phyloP scores from a whole-genome alignment of 1,284 basidiomycete genomes.

The Mycocalia duriaeana region DNA sequence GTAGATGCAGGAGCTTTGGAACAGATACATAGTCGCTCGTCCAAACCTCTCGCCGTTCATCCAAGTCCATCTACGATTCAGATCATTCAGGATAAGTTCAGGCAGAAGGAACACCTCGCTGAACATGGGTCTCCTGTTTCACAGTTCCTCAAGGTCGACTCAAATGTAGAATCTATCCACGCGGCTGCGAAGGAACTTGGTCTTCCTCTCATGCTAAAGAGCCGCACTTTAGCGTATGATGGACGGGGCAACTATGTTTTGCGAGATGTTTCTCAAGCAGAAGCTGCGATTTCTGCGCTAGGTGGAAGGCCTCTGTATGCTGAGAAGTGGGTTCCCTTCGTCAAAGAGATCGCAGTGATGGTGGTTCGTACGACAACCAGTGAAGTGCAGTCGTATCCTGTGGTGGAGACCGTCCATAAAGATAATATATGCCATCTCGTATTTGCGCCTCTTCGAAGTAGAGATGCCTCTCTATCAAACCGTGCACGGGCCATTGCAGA shows the following conservation, averaged over 20 bases:
- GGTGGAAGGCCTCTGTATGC: slow-evolving; percentile 78
- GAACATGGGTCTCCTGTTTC: slow-evolving; percentile 66
- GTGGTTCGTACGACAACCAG: slow-evolving; percentile 82
- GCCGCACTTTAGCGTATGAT: slow-evolving; percentile 91
- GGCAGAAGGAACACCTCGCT: slow-evolving; percentile 80
- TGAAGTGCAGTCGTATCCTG: slow-evolving; percentile 82
- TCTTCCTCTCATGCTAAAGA: slow-evolving; percentile 95
- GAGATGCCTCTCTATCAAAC: slow-evolving; percentile 51
- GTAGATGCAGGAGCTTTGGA: slow-evolving; percentile 81
- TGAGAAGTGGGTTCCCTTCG: slow-evolving; percentile 90
- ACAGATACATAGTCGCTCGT: slow-evolving; percentile 45
- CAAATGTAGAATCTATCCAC: slow-evolving; percentile 51
- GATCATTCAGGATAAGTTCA: slow-evolving; percentile 93
- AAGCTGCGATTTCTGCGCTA: slow-evolving; percentile 65
- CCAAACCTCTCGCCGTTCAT: slow-evolving; percentile 59
- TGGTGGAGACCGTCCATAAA: slow-evolving; percentile 94
- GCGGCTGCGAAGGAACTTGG: slow-evolving; percentile 59
- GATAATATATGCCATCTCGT: slow-evolving; percentile 94
- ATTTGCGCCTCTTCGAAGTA: slow-evolving; percentile 75
- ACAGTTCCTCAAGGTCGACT: slow-evolving; percentile 63
- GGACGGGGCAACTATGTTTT: slow-evolving; percentile 91
- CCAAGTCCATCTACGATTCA: slow-evolving; percentile 83
- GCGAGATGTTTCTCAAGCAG: slow-evolving; percentile 47
- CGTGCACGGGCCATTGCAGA: slow-evolving; percentile 78
- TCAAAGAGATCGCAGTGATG: slow-evolving; percentile 94